Evolutionary conservation across 139 green algal genomes (phyloP), one percentile per base, ranked within the genome.

Genomic region (Edaphochlamys debaryana): DNA sequence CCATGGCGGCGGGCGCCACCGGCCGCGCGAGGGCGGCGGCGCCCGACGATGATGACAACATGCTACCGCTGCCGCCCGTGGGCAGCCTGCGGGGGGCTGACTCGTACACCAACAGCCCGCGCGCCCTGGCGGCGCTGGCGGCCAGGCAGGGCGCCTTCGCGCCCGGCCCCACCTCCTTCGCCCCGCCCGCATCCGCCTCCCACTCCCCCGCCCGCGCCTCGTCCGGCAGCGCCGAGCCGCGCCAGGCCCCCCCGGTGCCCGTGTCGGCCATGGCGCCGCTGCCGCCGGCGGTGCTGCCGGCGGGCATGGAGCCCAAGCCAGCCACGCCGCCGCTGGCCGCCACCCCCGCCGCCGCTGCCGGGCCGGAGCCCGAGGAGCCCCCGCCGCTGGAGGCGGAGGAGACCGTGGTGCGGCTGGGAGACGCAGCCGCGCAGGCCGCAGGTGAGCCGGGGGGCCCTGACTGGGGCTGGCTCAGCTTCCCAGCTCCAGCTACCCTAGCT

Each of bases 51-150:
- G 62, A 50, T 25, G 78, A 84, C 66, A 66, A 84, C 52, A 76
- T 84, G 78, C 78, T 84, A 25, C 78, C 78, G 66, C 78, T 84
- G 78, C 78, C 78, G 64, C 78, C 78, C n/a, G n/a, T 9, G 8
- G 3, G 48, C 0, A 23, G 27, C 29, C 66, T 76, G 36, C 78
- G 78, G 13, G 77, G 64, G 25, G 64, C 32, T 13, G 60, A 82
- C 23, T 42, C 23, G 34, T 76, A 67, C 77, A 69, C 38, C 40
- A 36, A 30, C 77, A 83, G 77, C 64, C 64, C 64, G 36, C 42
- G 63, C 36, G 38, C 34, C 36, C 13, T 50, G 76, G n/a, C 62
- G 40, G 63, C 62, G 32, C 41, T 73, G 76, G 25, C 42, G 69
- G 41, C 69, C n/a, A 25, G n/a, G 30, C n/a, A 7, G 6, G n/a